Evolutionary conservation across 2,329 filamentous ascomycete species (phyloP).

Genomic region (Ophiostoma pallidulum): DNA sequence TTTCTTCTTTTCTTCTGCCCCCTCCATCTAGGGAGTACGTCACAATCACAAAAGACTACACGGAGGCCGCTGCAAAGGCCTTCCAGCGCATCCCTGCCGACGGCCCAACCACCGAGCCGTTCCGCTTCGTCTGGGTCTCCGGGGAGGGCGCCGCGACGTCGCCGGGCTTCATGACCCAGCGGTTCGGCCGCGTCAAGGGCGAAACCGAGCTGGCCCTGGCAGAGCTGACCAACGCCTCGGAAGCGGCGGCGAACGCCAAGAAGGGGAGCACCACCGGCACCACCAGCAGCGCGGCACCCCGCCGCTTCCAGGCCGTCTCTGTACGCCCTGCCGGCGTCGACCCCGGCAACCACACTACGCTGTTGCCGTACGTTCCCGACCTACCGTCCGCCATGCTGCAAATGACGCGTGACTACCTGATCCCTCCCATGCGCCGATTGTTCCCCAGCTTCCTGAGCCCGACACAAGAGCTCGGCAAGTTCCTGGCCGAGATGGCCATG

Average conservation of each 20-base stretch:
- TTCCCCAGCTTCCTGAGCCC: conserved; percentile 27
- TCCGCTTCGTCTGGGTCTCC: conserved; percentile 65
- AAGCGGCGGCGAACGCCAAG: not conserved
- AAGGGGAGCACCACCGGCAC: too few relatives aligned
- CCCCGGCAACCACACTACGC: conserved; percentile 28
- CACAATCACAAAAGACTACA: conserved; percentile 57
- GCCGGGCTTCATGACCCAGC: conserved; percentile 44
- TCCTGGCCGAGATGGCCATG: conserved; percentile 37
- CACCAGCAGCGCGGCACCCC: too few relatives aligned
- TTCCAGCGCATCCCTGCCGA: conserved; percentile 6
- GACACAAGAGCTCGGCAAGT: conserved; percentile 34
- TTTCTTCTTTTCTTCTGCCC: not conserved
- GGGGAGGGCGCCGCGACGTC: conserved; percentile 50
- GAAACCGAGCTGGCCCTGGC: conserved; percentile 52
- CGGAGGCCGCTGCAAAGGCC: conserved; percentile 34
- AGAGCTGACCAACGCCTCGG: conserved; percentile 34
- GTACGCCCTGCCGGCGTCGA: conserved; percentile 55
- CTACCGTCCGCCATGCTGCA: conserved; percentile 9
- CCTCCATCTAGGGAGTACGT: conserved; percentile 44
- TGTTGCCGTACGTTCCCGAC: conserved; percentile 33
- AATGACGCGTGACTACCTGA: conserved; percentile 18
- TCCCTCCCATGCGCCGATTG: conserved; percentile 21
- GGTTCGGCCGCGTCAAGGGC: conserved; percentile 59
- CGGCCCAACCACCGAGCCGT: conserved; percentile 24
- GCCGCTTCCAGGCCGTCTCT: conserved; percentile 41